A percentile compares a stretch with the other conserved stretches of the same genome.
phyloP scores from a whole-genome alignment of 1,284 basidiomycete genomes.

The Earliella scabrosa region DNA sequence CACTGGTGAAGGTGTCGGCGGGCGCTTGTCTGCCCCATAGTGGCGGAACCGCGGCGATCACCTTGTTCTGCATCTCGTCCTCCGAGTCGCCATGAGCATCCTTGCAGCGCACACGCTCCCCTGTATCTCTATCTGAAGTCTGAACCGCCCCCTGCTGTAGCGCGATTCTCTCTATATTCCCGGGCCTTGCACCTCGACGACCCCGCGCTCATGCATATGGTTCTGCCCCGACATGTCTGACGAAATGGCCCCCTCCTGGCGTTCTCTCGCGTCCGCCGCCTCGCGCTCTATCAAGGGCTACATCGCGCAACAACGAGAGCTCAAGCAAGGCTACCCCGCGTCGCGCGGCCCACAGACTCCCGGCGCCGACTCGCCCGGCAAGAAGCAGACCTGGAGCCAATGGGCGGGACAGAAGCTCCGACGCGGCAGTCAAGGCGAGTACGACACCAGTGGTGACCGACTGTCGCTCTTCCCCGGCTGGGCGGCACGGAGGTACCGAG shows the following conservation, averaged over 20 bases:
- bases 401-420: constrained; percentile 55
- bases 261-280: constrained; percentile 37
- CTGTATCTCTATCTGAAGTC: background rate
- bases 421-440: constrained; percentile 26
- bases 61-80: background rate
- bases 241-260: constrained; percentile 38
- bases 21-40: background rate
- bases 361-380: constrained; percentile 22
- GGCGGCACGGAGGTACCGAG: constrained; percentile 41
- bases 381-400: constrained; percentile 44
- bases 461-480: constrained; percentile 46
- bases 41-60: background rate
- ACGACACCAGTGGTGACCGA: constrained; percentile 33
- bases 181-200: background rate
- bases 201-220: constrained; percentile 15
- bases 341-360: constrained; percentile 17
- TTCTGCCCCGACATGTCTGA: constrained; percentile 32
- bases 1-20: too few relatives aligned
- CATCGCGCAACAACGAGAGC: constrained; percentile 41
- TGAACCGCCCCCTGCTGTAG: constrained; percentile 2
- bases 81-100: background rate
- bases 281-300: constrained; percentile 47
- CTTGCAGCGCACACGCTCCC: background rate
- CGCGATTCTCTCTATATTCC: constrained; percentile 3
- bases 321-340: constrained; percentile 29